Conservation (phyloP, 805 yeast species). For the Ogataea saltuana region DNA sequence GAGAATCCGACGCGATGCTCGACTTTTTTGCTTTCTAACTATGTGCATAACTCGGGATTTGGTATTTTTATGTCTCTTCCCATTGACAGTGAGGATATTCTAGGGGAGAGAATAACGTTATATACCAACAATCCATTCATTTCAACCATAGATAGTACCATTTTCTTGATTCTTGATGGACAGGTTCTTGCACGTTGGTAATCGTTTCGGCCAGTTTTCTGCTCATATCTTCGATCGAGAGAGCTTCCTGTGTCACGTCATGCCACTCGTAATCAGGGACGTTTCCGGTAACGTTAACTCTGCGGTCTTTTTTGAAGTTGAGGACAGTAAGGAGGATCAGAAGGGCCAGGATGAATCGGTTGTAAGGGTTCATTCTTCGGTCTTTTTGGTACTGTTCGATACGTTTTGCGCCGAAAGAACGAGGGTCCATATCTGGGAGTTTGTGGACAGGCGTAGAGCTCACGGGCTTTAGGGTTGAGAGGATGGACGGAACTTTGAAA, state of each 20-base stretch:
- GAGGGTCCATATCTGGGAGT: constrained; percentile 40
- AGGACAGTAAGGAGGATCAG: constrained; percentile 47
- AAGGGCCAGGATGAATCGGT: constrained; percentile 53
- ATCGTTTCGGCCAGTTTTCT: constrained; percentile 12
- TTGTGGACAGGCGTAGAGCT: constrained; percentile 34
- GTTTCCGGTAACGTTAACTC: constrained; percentile 31
- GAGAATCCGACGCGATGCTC: not conserved
- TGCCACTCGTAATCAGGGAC: constrained; percentile 36
- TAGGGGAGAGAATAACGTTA: not conserved
- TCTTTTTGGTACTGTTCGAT: constrained; percentile 45
- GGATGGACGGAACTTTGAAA: constrained; percentile 44
- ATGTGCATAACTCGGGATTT: constrained; percentile 6
- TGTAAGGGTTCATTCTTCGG: constrained; percentile 56
- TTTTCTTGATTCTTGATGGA: constrained; percentile 24
- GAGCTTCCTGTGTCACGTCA: constrained; percentile 15
- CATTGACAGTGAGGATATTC: constrained; percentile 3
- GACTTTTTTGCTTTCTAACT: constrained; percentile 3
- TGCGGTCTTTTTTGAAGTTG: constrained; percentile 57
- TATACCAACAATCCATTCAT: constrained; percentile 20
- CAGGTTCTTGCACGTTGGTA: not conserved
- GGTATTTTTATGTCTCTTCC: not conserved
- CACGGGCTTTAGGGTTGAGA: constrained; percentile 32
- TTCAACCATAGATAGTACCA: constrained; percentile 58
- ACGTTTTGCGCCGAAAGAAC: constrained; percentile 42
- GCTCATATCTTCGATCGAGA: constrained; percentile 19